Conservation (phyloP, 2,329 filamentous ascomycete species). For the Fusarium sp. region DNA sequence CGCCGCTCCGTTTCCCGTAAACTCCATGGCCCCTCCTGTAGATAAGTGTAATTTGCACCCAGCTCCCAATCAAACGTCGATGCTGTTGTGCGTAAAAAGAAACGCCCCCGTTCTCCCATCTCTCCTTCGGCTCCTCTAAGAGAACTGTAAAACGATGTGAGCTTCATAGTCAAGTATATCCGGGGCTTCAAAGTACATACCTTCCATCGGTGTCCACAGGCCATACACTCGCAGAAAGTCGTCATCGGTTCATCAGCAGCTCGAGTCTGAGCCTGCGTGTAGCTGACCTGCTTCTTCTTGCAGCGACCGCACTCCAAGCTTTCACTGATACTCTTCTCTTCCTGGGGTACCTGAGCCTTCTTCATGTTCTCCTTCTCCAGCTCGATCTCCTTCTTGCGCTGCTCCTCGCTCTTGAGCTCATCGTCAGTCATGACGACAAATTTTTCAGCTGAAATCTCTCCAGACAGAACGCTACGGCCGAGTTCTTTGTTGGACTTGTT, state of each 20-base stretch:
- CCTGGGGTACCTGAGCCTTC: conserved; percentile 94
- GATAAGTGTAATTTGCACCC: conserved; percentile 20
- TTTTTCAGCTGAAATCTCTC: conserved; percentile 77
- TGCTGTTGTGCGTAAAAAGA: conserved; percentile 37
- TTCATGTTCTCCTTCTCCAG: conserved; percentile 95
- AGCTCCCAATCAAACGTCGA: conserved; percentile 28
- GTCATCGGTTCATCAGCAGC: conserved; percentile 95
- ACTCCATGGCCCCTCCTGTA: conserved; percentile 44
- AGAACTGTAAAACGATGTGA: conserved; percentile 43
- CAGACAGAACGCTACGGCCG: conserved; percentile 80
- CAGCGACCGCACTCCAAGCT: conserved; percentile 93
- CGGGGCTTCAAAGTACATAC: conserved; percentile 58
- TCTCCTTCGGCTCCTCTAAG: conserved; percentile 35
- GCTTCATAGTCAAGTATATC: background rate
- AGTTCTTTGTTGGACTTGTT: conserved; percentile 88
- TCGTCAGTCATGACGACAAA: conserved; percentile 92
- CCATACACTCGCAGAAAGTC: conserved; percentile 80
- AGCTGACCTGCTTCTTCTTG: conserved; percentile 93
- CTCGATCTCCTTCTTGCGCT: conserved; percentile 80
- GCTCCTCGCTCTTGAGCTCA: conserved; percentile 90
- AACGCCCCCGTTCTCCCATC: conserved; percentile 27
- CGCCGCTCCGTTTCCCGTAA: conserved; percentile 45
- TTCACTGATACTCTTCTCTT: conserved; percentile 90
- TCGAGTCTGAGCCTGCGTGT: conserved; percentile 95
- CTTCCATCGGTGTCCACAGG: conserved; percentile 81